Evolutionary conservation across 1,284 basidiomycete genomes (phyloP), one percentile per base, ranked within the genome.

Genomic region (Volvariella surrecta): DNA sequence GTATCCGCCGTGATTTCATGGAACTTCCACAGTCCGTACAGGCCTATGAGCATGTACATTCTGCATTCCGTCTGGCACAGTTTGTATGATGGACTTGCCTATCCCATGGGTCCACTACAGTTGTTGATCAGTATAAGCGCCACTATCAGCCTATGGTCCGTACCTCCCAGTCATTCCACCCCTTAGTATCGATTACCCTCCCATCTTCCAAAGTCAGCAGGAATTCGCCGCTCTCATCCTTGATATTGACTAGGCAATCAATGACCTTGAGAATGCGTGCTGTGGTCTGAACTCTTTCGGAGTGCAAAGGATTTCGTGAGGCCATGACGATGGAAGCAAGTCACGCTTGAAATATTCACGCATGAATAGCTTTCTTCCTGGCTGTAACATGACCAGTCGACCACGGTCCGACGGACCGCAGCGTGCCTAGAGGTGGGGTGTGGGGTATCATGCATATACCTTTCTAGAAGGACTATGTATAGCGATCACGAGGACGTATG

Each of bases 161-260:
- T 44, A 66, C 67, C 62, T 82, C 77, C 78, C 78, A 81, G 44
- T 75, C 71, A 39, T 73, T 67, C 77, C 78, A 82, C 3, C 76
- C 76, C 52, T 82, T 82, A 1, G 78, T 81, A 51, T 82, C 78
- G 45, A 81, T 78, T 17, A 77, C 57, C 9, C 74, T 68, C 0
- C 78, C 78, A 54, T 80, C 77, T 16, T 62, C 62, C 22, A 79
- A 58, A 8, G 65, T 63, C 51, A 79, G 58, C 19, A 81, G 58
- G 56, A 78, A 80, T 55, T 76, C 67, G 34, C 77, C 76, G 2
- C 67, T 72, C 48, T 68, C 65, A 58, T 81, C 78, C 48, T 73
- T 68, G 59, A 80, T 79, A 51, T 76, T 74, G 39, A 79, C 73
- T 9, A 80, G 63, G 28, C 74, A 76, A 44, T 76, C 59, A 30